A percentile compares a stretch with the other conserved stretches of the same genome.
phyloP scores from a whole-genome alignment of 306 rosid genomes.

The Albizia julibrissin region DNA sequence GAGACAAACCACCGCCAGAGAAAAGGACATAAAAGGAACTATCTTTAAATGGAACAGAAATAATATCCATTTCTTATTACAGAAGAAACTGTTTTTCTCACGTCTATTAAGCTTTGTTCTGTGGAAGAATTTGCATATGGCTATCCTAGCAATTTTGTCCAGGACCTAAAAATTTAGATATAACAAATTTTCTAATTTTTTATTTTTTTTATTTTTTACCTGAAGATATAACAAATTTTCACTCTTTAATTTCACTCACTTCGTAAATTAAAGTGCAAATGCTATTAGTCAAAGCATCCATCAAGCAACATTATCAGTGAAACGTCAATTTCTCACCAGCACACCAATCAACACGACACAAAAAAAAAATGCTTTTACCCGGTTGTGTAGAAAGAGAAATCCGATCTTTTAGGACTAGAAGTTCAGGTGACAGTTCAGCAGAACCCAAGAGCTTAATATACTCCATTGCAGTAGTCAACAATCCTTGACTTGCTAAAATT shows the following conservation, averaged over 20 bases:
- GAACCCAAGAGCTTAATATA: slow-evolving; percentile 89
- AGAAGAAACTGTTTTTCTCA: background rate
- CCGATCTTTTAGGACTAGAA: slow-evolving; percentile 73
- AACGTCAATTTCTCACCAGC: slow-evolving; percentile 29
- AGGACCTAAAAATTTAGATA: background rate
- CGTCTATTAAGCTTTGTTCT: background rate
- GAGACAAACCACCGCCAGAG: background rate
- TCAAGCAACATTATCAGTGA: slow-evolving; percentile 25
- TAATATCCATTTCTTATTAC: background rate
- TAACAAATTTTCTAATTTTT: background rate
- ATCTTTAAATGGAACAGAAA: background rate
- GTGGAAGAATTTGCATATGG: background rate
- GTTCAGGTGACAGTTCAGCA: slow-evolving; percentile 90
- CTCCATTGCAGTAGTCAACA: slow-evolving; percentile 88
- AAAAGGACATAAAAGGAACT: background rate
- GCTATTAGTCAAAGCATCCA: slow-evolving; percentile 19
- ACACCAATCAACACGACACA: background rate
- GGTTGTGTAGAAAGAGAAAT: slow-evolving; percentile 77
- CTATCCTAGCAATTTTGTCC: background rate
- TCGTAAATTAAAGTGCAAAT: slow-evolving; percentile 8
- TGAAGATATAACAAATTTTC: background rate
- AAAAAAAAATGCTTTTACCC: slow-evolving; percentile 45
- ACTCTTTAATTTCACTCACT: background rate
- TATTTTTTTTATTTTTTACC: too few relatives aligned
- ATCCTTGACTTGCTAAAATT: slow-evolving; percentile 94